Base-by-base conservation (phyloP, 495 filamentous ascomycete species). In the Friedmanniomyces simplex region DNA sequence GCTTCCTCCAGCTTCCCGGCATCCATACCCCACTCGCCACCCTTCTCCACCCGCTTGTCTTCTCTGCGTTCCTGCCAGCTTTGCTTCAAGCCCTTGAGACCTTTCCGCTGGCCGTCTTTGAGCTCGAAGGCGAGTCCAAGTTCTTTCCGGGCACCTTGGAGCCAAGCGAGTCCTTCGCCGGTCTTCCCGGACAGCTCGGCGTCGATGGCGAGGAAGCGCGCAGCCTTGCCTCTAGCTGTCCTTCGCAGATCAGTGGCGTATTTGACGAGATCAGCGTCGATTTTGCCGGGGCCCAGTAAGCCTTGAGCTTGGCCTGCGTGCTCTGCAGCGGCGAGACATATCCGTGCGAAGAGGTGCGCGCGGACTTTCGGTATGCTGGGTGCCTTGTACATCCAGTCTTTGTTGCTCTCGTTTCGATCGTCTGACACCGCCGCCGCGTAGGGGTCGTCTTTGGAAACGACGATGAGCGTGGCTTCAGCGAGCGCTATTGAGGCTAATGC, bases 381-480 rank as follows among this genome's bases (percentile, higher is more conserved):
- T 0, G 86, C 78, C 64, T 84, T 85, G 62, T 90, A 87, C 89
- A 95, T 95, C 90, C 90, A 96, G 62, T 94, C 89, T 34, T 78
- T 85, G 68, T 89, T 87, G 59, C 86, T 82, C 26, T 82, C 78
- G 63, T 93, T 90, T 32, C 88, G 77, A 47, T 82, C 79, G 55
- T 89, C 85, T 12, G 87, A 81, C 30, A 89, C 84, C 14, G 80
- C 79, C 1, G 82, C 82, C 0, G 93, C 83, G 63, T 97, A 96
- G 0, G 91, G 88, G 66, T 98, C 93, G 62, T 96, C 91, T 64
- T 95, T 96, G 28, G 91, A 70, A 0, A 96, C 89, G 1, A 89
- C 87, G 1, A 96, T 76, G 7, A 97, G 78, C 0, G 91, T 96
- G 0, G 93, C 91, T 68, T 95, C 89, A 0, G 89, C 87, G 12